Percentiles rank a stretch among this genome's conserved stretches.
phyloP scores from a whole-genome alignment of 306 rosid genomes.

The Astragalus glycyphyllos region DNA sequence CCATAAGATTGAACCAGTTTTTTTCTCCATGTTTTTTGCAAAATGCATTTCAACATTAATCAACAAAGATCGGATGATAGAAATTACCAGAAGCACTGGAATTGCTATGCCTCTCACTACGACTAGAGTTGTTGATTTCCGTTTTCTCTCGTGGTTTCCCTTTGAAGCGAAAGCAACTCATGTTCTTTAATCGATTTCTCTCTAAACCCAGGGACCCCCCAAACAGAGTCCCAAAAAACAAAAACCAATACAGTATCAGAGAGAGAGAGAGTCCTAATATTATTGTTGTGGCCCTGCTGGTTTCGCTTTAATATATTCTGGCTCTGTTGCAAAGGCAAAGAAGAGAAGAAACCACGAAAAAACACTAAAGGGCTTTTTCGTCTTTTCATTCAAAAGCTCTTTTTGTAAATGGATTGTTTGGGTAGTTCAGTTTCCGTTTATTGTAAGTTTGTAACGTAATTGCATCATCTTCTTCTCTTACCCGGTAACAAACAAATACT shows the following conservation, averaged over 20 bases:
- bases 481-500: constrained; percentile 20
- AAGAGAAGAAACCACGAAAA: constrained; percentile 35
- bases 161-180: constrained; percentile 79
- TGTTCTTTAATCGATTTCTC: constrained; percentile 49
- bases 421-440: neutral
- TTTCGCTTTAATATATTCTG: constrained; percentile 36
- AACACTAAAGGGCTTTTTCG: constrained; percentile 15
- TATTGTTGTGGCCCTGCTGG: constrained; percentile 1
- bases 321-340: neutral
- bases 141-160: constrained; percentile 56
- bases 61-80: constrained; percentile 4
- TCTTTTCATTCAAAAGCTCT: neutral
- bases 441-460: constrained; percentile 4
- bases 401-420: constrained; percentile 6
- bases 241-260: constrained; percentile 34
- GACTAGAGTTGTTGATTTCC: neutral
- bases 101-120: constrained; percentile 45
- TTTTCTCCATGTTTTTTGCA: neutral
- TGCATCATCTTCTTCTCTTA: neutral
- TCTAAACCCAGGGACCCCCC: constrained; percentile 37
- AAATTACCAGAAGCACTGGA: constrained; percentile 50
- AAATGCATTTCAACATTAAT: constrained; percentile 14
- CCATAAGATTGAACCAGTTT: neutral
- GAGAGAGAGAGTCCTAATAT: constrained; percentile 5
- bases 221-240: constrained; percentile 24